A percentile compares a stretch with the other conserved stretches of the same genome.
phyloP scores from a whole-genome alignment of 805 yeast species.

The Saccharomycopsis sp. region DNA sequence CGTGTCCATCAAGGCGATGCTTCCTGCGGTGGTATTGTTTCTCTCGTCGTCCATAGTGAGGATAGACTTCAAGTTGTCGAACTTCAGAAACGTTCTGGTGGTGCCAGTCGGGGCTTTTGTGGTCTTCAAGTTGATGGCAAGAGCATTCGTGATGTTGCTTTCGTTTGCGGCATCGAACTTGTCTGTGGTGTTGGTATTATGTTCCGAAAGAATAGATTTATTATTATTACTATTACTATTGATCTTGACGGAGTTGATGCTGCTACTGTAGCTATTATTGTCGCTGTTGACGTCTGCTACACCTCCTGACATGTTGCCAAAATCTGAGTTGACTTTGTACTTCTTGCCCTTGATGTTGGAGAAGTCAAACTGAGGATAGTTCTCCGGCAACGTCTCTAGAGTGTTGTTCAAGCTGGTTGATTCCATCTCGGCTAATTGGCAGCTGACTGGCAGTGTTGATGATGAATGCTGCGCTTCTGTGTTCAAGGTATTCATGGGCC shows the following conservation, averaged over 20 bases:
- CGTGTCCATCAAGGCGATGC: background rate
- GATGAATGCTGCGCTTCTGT: no score
- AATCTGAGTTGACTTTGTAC: slow-evolving; percentile 16
- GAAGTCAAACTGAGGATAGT: slow-evolving; percentile 19
- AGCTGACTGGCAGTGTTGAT: no score
- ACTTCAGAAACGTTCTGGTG: slow-evolving; percentile 10
- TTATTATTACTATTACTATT: no score
- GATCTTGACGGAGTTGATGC: background rate
- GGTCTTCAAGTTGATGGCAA: background rate
- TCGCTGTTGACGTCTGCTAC: no score
- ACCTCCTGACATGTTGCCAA: slow-evolving; percentile 6
- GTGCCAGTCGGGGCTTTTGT: background rate
- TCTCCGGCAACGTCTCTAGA: slow-evolving; percentile 20
- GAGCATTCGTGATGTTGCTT: background rate
- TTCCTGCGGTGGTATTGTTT: slow-evolving; percentile 7
- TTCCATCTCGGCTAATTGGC: background rate
- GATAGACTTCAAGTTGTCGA: slow-evolving; percentile 19
- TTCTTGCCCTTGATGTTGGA: slow-evolving; percentile 7
- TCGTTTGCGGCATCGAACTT: background rate
- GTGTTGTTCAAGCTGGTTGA: slow-evolving; percentile 4
- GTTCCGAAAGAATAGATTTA: background rate
- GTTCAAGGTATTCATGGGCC: no score
- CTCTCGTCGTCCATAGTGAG: slow-evolving; percentile 6
- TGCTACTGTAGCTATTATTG: background rate
- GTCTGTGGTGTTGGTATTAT: background rate